Percentiles rank a stretch among this genome's conserved stretches.
Evolutionary conservation across 164 flowering plant genomes (phyloP).

Genomic region (Stephania yunnanensis): DNA sequence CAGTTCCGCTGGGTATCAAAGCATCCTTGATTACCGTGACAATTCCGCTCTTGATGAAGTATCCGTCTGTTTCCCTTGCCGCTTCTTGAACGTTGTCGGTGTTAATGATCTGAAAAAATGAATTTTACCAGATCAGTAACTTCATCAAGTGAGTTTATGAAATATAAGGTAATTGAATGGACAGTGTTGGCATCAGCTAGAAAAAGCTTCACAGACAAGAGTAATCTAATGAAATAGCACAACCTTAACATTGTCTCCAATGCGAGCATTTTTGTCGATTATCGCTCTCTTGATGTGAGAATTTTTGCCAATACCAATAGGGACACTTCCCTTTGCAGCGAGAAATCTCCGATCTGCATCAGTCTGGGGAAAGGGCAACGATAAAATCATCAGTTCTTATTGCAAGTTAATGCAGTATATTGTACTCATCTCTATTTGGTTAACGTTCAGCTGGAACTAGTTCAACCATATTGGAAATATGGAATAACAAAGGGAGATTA

Average conservation of each 20-base stretch:
- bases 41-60: slow-evolving; percentile 94
- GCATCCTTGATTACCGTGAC: slow-evolving; percentile 96
- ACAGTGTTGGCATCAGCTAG: too few species aligned
- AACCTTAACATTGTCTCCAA: slow-evolving; percentile 91
- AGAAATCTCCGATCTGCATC: slow-evolving; percentile 75
- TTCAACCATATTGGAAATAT: background rate
- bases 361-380: slow-evolving; percentile 46
- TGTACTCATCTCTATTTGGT: background rate
- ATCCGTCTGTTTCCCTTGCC: slow-evolving; percentile 94
- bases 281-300: slow-evolving; percentile 92
- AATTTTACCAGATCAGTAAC: background rate
- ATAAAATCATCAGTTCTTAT: background rate
- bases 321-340: slow-evolving; percentile 87
- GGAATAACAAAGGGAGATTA: background rate
- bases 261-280: slow-evolving; percentile 97
- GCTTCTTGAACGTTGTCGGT: slow-evolving; percentile 87
- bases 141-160: background rate
- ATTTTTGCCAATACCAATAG: slow-evolving; percentile 88
- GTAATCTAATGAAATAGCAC: background rate
- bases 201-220: background rate
- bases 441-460: background rate
- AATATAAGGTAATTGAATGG: background rate
- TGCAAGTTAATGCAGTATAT: background rate
- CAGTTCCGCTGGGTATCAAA: slow-evolving; percentile 79
- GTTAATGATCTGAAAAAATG: slow-evolving; percentile 63